Evolutionary conservation across 2,329 filamentous ascomycete genomes (phyloP).

Genomic region (Dryadomyces quercus-mongolicae): DNA sequence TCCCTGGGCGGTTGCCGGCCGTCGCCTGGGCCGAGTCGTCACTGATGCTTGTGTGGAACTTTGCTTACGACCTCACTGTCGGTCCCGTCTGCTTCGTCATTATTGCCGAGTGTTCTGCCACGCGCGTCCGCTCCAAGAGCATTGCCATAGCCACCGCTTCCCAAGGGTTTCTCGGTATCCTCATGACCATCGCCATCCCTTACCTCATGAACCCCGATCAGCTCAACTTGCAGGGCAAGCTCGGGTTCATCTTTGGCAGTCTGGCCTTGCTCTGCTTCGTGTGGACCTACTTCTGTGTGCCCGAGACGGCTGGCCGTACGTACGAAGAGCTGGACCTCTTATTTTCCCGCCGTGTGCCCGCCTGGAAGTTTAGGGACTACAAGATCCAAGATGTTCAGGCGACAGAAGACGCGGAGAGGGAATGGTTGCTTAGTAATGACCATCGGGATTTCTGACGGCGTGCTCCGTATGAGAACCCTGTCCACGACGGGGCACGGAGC

Average conservation of each 20-base stretch:
- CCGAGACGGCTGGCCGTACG: slow-evolving; percentile 41
- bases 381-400: neutral
- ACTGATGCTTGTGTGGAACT: slow-evolving; percentile 38
- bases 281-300: slow-evolving; percentile 41
- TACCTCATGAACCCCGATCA: slow-evolving; percentile 31
- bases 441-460: too few relatives aligned
- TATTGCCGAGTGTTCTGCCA: slow-evolving; percentile 38
- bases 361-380: slow-evolving; percentile 23
- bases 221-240: slow-evolving; percentile 30
- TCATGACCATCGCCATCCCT: slow-evolving; percentile 30
- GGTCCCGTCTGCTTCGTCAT: slow-evolving; percentile 39
- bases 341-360: slow-evolving; percentile 32
- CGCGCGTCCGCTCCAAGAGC: slow-evolving; percentile 30
- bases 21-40: slow-evolving; percentile 35
- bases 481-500: too few relatives aligned
- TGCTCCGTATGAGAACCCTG: too few relatives aligned
- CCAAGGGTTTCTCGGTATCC: slow-evolving; percentile 27
- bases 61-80: slow-evolving; percentile 38
- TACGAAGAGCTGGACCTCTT: slow-evolving; percentile 44
- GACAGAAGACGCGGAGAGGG: neutral
- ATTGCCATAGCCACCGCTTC: slow-evolving; percentile 31
- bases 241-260: slow-evolving; percentile 33
- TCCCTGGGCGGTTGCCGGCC: slow-evolving; percentile 26
- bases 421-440: neutral
- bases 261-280: slow-evolving; percentile 31